Evolutionary conservation across 1,284 basidiomycete species (phyloP).

Genomic region (Ceratobasidium theobromae): DNA sequence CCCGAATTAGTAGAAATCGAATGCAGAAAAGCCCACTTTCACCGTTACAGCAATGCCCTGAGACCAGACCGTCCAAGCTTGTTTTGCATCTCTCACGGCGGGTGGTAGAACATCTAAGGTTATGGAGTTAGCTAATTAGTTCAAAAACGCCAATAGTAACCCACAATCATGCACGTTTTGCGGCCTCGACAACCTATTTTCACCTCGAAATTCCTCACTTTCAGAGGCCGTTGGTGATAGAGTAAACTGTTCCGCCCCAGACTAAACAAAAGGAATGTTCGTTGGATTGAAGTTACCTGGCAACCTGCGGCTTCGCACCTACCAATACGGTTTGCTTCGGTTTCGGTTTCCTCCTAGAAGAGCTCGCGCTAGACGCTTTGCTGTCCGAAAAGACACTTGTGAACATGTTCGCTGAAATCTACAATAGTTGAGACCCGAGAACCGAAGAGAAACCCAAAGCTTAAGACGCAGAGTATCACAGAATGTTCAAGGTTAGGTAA

Average conservation of each 20-base stretch:
- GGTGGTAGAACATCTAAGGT: slow-evolving; percentile 17
- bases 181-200: neutral
- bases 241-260: neutral
- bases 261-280: neutral
- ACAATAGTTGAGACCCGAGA: too few relatives aligned
- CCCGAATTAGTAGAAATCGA: neutral
- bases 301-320: neutral
- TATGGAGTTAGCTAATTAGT: neutral
- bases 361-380: neutral
- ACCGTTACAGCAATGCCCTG: slow-evolving; percentile 28
- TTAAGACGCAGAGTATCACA: neutral
- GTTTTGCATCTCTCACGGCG: slow-evolving; percentile 23
- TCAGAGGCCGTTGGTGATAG: neutral
- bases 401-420: too few relatives aligned
- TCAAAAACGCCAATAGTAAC: neutral
- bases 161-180: slow-evolving; percentile 10
- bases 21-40: neutral
- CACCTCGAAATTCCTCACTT: neutral
- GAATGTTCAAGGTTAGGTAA: neutral
- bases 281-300: neutral
- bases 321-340: neutral
- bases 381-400: neutral
- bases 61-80: slow-evolving; percentile 28
- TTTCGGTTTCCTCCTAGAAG: neutral
- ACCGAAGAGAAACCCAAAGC: neutral